Evolutionary conservation across 257 asterid species (phyloP), one percentile per base, ranked within the genome.

Genomic region (Paulownia fortunei): DNA sequence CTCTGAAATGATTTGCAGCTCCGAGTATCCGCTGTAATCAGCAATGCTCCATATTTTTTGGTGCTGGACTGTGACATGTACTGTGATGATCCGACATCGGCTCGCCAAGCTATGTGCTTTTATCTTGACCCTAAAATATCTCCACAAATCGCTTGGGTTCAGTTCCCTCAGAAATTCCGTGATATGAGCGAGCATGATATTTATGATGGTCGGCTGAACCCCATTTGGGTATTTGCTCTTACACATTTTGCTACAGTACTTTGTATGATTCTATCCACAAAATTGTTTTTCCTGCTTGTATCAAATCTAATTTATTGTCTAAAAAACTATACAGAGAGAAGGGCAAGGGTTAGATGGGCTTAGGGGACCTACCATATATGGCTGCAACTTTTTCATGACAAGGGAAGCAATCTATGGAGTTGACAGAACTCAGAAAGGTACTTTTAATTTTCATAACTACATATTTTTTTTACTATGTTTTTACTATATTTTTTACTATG

Each of bases 31-130:
- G 90, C 89, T 1, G 60, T 82, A 37, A 42, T 89, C 42, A 92
- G 95, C 89, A 92, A 92, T 65, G 88, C 97, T 32, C 93, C 97
- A 0, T 89, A 90, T 87, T 63, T 88, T 36, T 34, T 78, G 74
- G 86, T 83, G 55, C 36, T 88, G 83, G 92, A 88, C 76, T 86
- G 92, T 72, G 92, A 88, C 77, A 82, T 83, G 82, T 88, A 83
- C 64, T 88, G 90, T 79, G 52, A 85, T 16, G 89, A 88, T 67
- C 90, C 92, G 5, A 41, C 86, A 7, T 84, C 89, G 23, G 87
- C 87, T 23, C 84, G 90, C 52, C 88, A 88, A 36, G 90, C 92
- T 27, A 82, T 88, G 90, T 88, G 92, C 78, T 86, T 82, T 55
- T 84, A 78, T 68, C 82, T 88, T 37, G 91, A 87, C 71, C 82